Conservation (phyloP, 139 green algal species). For the Picochlorum sp. region DNA sequence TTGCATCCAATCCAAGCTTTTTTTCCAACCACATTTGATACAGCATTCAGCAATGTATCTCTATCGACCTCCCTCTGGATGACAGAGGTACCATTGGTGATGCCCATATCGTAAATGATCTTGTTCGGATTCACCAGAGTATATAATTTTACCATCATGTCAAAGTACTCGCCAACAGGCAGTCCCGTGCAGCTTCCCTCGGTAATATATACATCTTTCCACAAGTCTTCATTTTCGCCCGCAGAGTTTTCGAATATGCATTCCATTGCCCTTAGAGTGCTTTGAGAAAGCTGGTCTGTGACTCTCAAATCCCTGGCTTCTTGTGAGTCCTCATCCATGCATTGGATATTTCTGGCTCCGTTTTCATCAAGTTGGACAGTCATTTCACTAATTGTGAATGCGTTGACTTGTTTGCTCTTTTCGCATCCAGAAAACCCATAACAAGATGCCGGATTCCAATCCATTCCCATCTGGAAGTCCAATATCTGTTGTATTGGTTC, state of each 20-base stretch:
- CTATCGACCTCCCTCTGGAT: neutral
- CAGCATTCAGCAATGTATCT: slow-evolving; percentile 2
- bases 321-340: neutral
- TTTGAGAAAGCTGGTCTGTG: slow-evolving; percentile 1
- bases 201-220: slow-evolving; percentile 1
- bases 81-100: neutral
- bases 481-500: neutral
- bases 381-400: neutral
- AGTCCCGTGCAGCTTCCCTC: slow-evolving; percentile 1
- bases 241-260: neutral
- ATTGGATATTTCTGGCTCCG: neutral
- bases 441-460: neutral
- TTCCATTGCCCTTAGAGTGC: neutral
- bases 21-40: neutral
- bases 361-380: neutral
- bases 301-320: neutral
- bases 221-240: neutral
- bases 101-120: slow-evolving; percentile 1
- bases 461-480: neutral
- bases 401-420: neutral
- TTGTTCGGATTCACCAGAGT: neutral
- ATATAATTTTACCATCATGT: slow-evolving; percentile 1
- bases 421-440: neutral
- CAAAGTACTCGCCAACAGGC: neutral
- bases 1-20: slow-evolving; percentile 1